Percentiles rank a stretch among this genome's conserved stretches.
Conservation (phyloP, 352 stramenopile genomes). For the Globisporangium echinulatum region DNA sequence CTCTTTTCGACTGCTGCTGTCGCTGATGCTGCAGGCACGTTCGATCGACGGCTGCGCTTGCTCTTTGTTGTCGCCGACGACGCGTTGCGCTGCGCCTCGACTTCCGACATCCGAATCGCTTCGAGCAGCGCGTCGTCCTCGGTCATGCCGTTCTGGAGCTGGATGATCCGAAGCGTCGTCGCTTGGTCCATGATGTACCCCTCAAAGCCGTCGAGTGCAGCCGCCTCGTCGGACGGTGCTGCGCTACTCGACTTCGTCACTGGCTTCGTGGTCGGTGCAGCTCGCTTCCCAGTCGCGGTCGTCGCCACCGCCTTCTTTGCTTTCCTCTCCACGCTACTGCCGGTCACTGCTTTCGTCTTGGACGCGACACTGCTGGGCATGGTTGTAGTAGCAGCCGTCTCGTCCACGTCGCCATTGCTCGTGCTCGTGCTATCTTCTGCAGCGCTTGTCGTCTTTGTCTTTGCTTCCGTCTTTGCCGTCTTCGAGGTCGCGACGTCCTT, state of each 20-base stretch:
- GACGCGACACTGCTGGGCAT: not conserved
- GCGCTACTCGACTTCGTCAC: not conserved
- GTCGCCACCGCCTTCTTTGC: too few relatives aligned
- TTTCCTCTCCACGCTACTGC: not conserved
- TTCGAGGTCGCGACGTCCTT: too few relatives aligned
- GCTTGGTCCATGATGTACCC: constrained; percentile 26
- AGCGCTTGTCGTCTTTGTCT: too few relatives aligned
- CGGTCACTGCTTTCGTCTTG: not conserved
- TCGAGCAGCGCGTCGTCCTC: constrained; percentile 65
- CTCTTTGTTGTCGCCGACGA: not conserved
- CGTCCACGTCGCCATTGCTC: too few relatives aligned
- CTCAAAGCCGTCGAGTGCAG: not conserved
- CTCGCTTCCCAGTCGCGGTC: not conserved
- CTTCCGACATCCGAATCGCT: constrained; percentile 56
- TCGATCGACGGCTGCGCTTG: not conserved
- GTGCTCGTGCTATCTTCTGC: too few relatives aligned
- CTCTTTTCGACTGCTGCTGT: not conserved
- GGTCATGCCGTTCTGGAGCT: constrained; percentile 65
- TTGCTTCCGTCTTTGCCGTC: too few relatives aligned
- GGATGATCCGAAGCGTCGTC: constrained; percentile 37
- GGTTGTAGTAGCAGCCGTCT: too few relatives aligned
- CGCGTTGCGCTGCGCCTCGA: constrained; percentile 8
- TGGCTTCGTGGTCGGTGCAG: not conserved
- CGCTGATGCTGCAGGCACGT: not conserved
- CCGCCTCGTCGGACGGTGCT: not conserved